phyloP scores from a whole-genome alignment of 23 red algal genomes.

The Gracilaria domingensis region DNA sequence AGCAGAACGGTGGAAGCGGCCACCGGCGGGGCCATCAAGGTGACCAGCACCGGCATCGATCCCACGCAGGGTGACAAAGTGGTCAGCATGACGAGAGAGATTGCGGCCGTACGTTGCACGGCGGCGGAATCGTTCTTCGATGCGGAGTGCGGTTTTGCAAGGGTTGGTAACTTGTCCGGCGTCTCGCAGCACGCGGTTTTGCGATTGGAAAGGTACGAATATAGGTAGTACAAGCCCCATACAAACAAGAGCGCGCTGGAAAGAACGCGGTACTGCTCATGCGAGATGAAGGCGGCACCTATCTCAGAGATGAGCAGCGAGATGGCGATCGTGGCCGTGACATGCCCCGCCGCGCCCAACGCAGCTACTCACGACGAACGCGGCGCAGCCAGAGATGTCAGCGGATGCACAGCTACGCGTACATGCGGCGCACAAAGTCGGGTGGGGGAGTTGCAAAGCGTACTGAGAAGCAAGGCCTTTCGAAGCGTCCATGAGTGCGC shows the following conservation, averaged over 20 bases:
- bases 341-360: constrained; percentile 54
- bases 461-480: constrained; percentile 36
- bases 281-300: constrained; percentile 29
- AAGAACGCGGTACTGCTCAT: constrained; percentile 41
- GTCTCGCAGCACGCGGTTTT: constrained; percentile 22
- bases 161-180: neutral
- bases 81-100: constrained; percentile 55
- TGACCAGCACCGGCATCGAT: constrained; percentile 59
- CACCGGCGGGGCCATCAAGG: constrained; percentile 53
- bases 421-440: neutral
- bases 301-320: constrained; percentile 54
- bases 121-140: constrained; percentile 22
- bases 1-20: constrained; percentile 27
- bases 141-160: neutral
- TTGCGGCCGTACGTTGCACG: constrained; percentile 41
- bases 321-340: constrained; percentile 35
- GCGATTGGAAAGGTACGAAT: constrained; percentile 34
- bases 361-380: neutral
- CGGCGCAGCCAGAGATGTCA: neutral
- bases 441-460: neutral
- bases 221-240: constrained; percentile 51
- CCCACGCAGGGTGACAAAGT: constrained; percentile 64
- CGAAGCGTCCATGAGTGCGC: constrained; percentile 53
- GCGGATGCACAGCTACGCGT: neutral
- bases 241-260: constrained; percentile 41